Evolutionary conservation across 2,329 filamentous ascomycete species (phyloP).

Genomic region (Sclerotinia glacialis): DNA sequence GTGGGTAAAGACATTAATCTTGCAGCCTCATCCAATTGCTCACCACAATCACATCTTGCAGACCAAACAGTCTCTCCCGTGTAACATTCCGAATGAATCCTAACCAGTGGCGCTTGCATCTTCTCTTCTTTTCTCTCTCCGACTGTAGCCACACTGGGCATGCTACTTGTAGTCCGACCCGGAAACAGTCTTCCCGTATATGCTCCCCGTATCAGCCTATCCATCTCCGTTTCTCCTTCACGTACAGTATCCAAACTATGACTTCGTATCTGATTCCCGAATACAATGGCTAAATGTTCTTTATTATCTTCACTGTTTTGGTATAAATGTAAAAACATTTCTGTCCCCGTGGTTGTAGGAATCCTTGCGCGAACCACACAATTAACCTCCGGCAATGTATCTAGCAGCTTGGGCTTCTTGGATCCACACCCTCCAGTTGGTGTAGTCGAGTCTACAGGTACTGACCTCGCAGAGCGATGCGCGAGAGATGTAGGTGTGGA

Average conservation of each 20-base stretch:
- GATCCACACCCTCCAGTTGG: conserved; percentile 55
- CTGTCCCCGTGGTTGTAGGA: conserved; percentile 83
- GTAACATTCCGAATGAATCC: conserved; percentile 98
- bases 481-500: conserved; percentile 48
- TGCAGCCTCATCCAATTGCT: conserved; percentile 95
- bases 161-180: conserved; percentile 62
- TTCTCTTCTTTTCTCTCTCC: conserved; percentile 17
- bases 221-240: conserved; percentile 78
- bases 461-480: conserved; percentile 36
- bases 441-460: conserved; percentile 58
- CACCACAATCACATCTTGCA: conserved; percentile 93
- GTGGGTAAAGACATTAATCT: conserved; percentile 79
- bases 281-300: conserved; percentile 95
- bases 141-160: conserved; percentile 22
- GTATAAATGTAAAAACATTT: conserved; percentile 97
- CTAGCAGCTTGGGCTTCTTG: conserved; percentile 69
- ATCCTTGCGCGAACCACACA: conserved; percentile 94
- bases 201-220: conserved; percentile 90
- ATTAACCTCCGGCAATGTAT: conserved; percentile 77
- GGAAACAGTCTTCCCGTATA: conserved; percentile 87
- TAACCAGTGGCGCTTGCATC: conserved; percentile 62
- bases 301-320: conserved; percentile 90
- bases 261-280: conserved; percentile 80
- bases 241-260: conserved; percentile 66
- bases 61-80: conserved; percentile 99